Evolutionary conservation across 805 yeast genomes (phyloP), one percentile per base, ranked within the genome.

Genomic region (Ogataea corticis): DNA sequence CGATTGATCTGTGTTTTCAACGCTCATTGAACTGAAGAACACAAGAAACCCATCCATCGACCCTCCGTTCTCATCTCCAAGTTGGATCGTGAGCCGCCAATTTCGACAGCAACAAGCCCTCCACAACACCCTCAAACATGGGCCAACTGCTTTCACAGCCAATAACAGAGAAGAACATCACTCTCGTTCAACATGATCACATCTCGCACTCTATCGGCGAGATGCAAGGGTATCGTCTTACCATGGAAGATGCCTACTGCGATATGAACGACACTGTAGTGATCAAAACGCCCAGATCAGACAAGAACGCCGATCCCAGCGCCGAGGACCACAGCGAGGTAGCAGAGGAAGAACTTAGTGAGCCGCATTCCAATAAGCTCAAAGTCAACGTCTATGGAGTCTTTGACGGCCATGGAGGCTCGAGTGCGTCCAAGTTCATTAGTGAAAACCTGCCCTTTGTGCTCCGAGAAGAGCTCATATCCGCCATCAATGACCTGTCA

Each of bases 401-500:
- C 1, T 86, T 83, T 63, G 95, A 86, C 63, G 95, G 95, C 2
- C 95, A 86, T 62, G 95, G 95, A 2, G 91, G 92, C 13, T 70
- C 75, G 5, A 74, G 75, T 19, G 74, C 85, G 17, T 81, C 91
- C 1, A 72, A 71, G 29, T 77, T 68, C 50, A 63, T 85, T 4
- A 71, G 81, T 33, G 69, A 69, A 17, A 58, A 60, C 17, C 64
- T 81, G 18, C 67, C 68, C 4, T 34, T 16, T 9, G 45, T 55
- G 2, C 40, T 65, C 6, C 49, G 53, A 42, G 53, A 50, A 4
- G 49, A 48, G 28, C 44, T 63, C 9, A 39, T 47, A 2, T 30
- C 44, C 9, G 46, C 33, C 15, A 48, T 62, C 4, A 42, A 52
- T 41, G 35, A 37, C 4, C 42, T 61, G 13, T 32, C 63, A 2